Conservation (phyloP, 345 rosid species). For the Clarkia xantiana region DNA sequence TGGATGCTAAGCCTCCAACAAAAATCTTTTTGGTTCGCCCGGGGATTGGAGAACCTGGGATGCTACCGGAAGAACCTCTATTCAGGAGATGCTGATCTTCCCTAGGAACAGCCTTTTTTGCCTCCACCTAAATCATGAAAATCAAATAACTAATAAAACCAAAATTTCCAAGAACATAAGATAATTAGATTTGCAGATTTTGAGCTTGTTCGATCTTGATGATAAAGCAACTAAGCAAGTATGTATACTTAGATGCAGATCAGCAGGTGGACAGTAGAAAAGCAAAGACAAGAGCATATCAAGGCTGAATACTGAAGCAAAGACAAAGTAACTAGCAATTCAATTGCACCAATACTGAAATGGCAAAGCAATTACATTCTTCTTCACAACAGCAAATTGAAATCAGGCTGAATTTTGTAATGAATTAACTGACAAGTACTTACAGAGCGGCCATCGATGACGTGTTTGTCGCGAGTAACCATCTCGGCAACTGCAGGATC, state of each 20-base stretch:
- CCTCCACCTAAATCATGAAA: constrained; percentile 62
- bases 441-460: constrained; percentile 85
- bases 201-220: too few species aligned
- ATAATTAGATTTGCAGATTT: too few species aligned
- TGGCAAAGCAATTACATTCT: too few species aligned
- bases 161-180: too few species aligned
- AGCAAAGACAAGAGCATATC: too few species aligned
- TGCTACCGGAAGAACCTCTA: constrained; percentile 33
- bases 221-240: too few species aligned
- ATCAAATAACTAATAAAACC: too few species aligned
- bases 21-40: constrained; percentile 72
- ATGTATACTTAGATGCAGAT: too few species aligned
- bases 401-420: constrained; percentile 3
- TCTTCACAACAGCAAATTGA: constrained; percentile 7
- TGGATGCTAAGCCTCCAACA: constrained; percentile 81
- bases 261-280: too few species aligned
- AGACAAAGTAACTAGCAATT: too few species aligned
- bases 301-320: too few species aligned
- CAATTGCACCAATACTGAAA: too few species aligned
- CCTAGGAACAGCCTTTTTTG: constrained; percentile 88
- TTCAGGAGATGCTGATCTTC: constrained; percentile 69
- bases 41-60: constrained; percentile 46
- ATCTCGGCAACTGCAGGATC: constrained; percentile 90
- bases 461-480: constrained; percentile 85
- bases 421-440: constrained; percentile 27